A percentile compares a stretch with the other conserved stretches of the same genome.
Conservation (phyloP, 805 yeast genomes). For the Candida suzukii region DNA sequence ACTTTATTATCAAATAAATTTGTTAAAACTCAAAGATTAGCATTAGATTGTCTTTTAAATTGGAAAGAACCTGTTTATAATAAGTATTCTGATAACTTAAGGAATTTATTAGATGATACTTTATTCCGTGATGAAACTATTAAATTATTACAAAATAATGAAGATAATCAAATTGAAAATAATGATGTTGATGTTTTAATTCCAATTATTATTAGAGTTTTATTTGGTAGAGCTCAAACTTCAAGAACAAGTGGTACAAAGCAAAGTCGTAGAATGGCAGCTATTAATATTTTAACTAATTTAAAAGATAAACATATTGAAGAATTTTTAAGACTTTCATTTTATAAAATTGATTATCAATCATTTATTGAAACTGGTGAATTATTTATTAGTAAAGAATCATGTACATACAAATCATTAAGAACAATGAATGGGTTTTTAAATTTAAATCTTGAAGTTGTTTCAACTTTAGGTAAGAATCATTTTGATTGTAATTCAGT, state of each 20-base stretch:
- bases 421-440: constrained; percentile 60
- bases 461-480: constrained; percentile 52
- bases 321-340: constrained; percentile 57
- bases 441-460: constrained; percentile 49
- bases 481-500: constrained; percentile 41
- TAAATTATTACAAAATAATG: constrained; percentile 47
- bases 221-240: constrained; percentile 82
- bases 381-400: constrained; percentile 5
- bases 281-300: constrained; percentile 55
- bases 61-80: constrained; percentile 51
- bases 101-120: constrained; percentile 72
- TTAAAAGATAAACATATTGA: constrained; percentile 44
- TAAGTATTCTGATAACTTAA: constrained; percentile 68
- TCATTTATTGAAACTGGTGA: constrained; percentile 19
- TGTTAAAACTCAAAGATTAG: constrained; percentile 59
- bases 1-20: constrained; percentile 54
- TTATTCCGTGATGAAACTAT: constrained; percentile 81
- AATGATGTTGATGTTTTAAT: constrained; percentile 54
- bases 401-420: constrained; percentile 24
- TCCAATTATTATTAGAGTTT: constrained; percentile 68
- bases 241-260: constrained; percentile 62
- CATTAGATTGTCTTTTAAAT: constrained; percentile 62
- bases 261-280: constrained; percentile 64
- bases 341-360: constrained; percentile 40
- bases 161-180: constrained; percentile 47